These are phyloP conservation scores for Lineolata rhizophorae DNA, from an alignment of 495 filamentous ascomycete genomes.

Conservation along the genomic window DNA sequence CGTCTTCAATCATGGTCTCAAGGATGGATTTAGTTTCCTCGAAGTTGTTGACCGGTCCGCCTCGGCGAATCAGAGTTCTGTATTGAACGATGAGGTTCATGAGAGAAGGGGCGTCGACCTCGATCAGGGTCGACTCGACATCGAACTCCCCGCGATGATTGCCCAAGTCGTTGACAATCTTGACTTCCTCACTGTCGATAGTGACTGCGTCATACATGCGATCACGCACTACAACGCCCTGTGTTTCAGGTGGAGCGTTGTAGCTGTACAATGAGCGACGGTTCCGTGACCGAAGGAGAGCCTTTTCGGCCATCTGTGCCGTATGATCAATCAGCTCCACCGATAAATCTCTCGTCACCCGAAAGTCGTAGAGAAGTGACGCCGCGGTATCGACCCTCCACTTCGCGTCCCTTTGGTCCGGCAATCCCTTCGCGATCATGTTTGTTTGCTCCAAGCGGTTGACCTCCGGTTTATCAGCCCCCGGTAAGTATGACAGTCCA, in stretches of 20 bases:
- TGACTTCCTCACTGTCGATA: constrained; percentile 14
- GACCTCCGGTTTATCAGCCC: constrained; percentile 16
- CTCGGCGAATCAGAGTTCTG: constrained; percentile 8
- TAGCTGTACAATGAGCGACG: not conserved
- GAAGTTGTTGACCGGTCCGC: constrained; percentile 13
- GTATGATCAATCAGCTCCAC: constrained; percentile 13
- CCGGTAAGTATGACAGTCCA: constrained; percentile 14
- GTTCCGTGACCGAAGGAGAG: not conserved
- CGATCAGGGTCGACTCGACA: constrained; percentile 13
- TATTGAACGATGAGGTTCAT: constrained; percentile 13
- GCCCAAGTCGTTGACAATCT: constrained; percentile 14
- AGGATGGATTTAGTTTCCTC: constrained; percentile 15
- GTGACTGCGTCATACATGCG: constrained; percentile 8
- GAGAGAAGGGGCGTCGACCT: constrained; percentile 16
- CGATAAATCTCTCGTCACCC: constrained; percentile 12
- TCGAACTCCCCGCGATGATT: constrained; percentile 8
- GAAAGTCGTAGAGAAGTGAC: constrained; percentile 13
- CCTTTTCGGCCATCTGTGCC: constrained; percentile 4
- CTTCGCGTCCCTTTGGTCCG: constrained; percentile 13
- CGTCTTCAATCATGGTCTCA: constrained; percentile 20
- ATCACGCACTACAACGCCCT: not conserved
- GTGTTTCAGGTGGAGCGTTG: not conserved
- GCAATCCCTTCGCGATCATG: constrained; percentile 9
- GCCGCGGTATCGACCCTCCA: constrained; percentile 19
- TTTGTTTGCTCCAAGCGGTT: constrained; percentile 13